phyloP scores from a whole-genome alignment of 768 basidiomycete genomes.

The Trichaptum fuscoviolaceum region DNA sequence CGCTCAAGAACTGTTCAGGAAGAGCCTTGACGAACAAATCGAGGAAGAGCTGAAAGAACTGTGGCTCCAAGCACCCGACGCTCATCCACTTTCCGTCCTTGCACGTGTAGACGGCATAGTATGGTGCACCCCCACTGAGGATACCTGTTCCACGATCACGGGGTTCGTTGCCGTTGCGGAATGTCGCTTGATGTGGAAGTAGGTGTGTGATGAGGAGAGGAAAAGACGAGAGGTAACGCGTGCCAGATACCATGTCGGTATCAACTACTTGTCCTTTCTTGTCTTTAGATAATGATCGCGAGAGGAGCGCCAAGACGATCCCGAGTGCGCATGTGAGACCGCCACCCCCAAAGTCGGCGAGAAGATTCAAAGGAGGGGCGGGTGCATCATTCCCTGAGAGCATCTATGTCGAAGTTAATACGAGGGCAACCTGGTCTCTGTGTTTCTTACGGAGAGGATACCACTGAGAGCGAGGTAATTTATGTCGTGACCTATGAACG shows the following conservation, averaged over 20 bases:
- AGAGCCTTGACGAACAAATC: slow-evolving; percentile 47
- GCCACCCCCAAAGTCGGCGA: slow-evolving; percentile 82
- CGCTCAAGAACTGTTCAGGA: slow-evolving; percentile 35
- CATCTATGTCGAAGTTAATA: slow-evolving; percentile 37
- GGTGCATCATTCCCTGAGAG: slow-evolving; percentile 61
- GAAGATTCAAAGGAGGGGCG: slow-evolving; percentile 64
- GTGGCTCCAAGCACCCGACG: slow-evolving; percentile 70
- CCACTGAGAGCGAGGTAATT: slow-evolving; percentile 83
- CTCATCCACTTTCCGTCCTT: slow-evolving; percentile 72
- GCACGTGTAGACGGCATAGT: slow-evolving; percentile 71
- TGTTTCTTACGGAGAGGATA: slow-evolving; percentile 49
- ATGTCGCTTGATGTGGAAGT: slow-evolving; percentile 31
- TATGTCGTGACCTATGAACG: slow-evolving; percentile 64
- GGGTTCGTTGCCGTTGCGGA: slow-evolving; percentile 21
- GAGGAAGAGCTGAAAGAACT: slow-evolving; percentile 63
- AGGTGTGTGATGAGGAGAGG: slow-evolving; percentile 44
- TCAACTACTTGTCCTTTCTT: slow-evolving; percentile 72
- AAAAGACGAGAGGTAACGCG: slow-evolving; percentile 71
- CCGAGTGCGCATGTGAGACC: slow-evolving; percentile 68
- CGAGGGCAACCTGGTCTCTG: not conserved
- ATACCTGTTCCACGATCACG: slow-evolving; percentile 48
- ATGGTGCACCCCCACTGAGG: slow-evolving; percentile 76
- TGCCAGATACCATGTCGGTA: slow-evolving; percentile 78
- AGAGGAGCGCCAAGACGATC: slow-evolving; percentile 69
- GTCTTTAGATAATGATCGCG: slow-evolving; percentile 44